Conservation (phyloP, 345 rosid species). For the Gossypium longicalyx region DNA sequence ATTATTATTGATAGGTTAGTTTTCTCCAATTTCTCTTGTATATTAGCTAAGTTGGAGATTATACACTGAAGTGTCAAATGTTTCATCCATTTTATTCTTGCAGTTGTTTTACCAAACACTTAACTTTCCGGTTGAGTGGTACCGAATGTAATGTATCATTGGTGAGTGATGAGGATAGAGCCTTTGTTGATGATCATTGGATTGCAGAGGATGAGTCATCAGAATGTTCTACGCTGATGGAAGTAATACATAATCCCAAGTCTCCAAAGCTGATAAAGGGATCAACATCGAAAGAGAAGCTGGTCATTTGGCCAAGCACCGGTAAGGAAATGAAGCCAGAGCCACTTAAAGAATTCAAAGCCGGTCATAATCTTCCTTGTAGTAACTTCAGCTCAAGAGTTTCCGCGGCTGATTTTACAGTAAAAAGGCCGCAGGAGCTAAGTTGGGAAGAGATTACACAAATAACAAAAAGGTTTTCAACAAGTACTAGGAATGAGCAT, state of each 20-base stretch:
- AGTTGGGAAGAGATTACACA: slow-evolving; percentile 31
- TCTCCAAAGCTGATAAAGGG: slow-evolving; percentile 23
- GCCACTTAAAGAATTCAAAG: background rate
- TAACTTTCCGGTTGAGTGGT: slow-evolving; percentile 30
- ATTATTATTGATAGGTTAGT: slow-evolving; percentile 34
- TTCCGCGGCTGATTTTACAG: background rate
- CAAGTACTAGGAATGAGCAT: slow-evolving; percentile 10
- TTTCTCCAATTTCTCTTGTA: background rate
- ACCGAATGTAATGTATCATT: slow-evolving; percentile 26
- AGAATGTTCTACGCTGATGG: slow-evolving; percentile 12
- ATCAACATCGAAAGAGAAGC: slow-evolving; percentile 5
- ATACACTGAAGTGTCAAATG: background rate
- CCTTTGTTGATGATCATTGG: background rate
- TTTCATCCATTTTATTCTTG: background rate
- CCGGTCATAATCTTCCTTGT: background rate
- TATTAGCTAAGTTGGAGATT: too few species aligned
- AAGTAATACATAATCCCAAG: slow-evolving; percentile 15
- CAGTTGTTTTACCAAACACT: slow-evolving; percentile 31
- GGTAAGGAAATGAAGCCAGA: background rate
- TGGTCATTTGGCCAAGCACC: background rate
- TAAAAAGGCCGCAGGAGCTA: slow-evolving; percentile 25
- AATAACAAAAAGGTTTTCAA: slow-evolving; percentile 25
- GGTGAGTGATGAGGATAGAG: slow-evolving; percentile 23
- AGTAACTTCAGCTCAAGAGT: background rate
- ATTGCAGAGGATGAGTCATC: background rate